phyloP scores from a whole-genome alignment of 2,329 filamentous ascomycete species.

The Periglandula ipomoeae region DNA sequence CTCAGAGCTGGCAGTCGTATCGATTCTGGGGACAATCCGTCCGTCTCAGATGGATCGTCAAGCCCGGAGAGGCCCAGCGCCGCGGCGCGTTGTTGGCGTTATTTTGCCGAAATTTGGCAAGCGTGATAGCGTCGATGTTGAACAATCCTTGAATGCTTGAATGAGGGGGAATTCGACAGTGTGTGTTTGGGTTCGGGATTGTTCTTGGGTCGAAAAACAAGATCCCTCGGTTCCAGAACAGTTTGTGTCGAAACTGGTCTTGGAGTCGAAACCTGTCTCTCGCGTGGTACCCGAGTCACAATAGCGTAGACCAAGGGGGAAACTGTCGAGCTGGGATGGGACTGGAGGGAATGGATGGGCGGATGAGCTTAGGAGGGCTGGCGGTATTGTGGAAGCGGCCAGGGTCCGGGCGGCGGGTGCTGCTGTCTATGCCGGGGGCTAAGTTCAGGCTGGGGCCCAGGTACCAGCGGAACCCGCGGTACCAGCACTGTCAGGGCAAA shows the following conservation, averaged over 20 bases:
- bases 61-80: slow-evolving; percentile 5
- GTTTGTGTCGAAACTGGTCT: neutral
- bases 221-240: neutral
- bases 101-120: slow-evolving; percentile 5
- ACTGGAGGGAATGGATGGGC: neutral
- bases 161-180: neutral
- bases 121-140: neutral
- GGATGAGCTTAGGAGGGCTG: neutral
- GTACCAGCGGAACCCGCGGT: neutral
- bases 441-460: too few relatives aligned
- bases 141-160: neutral
- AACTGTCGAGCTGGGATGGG: neutral
- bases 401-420: neutral
- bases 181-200: neutral
- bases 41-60: slow-evolving; percentile 4
- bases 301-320: neutral
- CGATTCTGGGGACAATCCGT: slow-evolving; percentile 1
- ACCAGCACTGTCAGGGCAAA: neutral
- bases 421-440: too few relatives aligned
- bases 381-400: neutral
- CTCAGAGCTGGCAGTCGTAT: neutral
- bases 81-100: slow-evolving; percentile 6
- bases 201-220: neutral
- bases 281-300: slow-evolving; percentile 2
- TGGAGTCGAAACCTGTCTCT: neutral